A percentile compares a stretch with the other conserved stretches of the same genome.
Conservation (phyloP, 805 yeast species). For the Nadsonia fulvescens region DNA sequence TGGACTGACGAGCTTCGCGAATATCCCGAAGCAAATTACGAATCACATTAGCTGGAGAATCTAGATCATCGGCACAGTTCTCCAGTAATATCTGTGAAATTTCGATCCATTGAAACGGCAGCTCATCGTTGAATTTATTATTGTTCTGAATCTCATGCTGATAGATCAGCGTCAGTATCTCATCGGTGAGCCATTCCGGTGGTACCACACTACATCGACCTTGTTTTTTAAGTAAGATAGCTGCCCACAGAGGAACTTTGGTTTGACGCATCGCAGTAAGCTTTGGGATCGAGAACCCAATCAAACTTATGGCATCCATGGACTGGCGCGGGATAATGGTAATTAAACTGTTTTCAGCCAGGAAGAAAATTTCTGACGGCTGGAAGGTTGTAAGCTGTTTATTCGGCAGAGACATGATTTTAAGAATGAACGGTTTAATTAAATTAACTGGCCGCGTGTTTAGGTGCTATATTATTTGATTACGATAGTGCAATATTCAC, state of each 20-base stretch:
- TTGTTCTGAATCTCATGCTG: conserved; percentile 47
- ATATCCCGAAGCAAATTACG: conserved; percentile 64
- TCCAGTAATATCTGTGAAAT: conserved; percentile 49
- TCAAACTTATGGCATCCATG: conserved; percentile 43
- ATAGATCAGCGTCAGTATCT: conserved; percentile 34
- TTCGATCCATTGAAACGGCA: conserved; percentile 88
- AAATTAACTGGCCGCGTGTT: too few relatives aligned
- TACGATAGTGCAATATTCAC: too few relatives aligned
- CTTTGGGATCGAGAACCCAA: conserved; percentile 33
- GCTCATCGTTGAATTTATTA: conserved; percentile 33
- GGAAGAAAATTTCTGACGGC: conserved; percentile 64
- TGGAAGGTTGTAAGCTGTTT: conserved; percentile 36
- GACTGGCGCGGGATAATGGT: conserved; percentile 65
- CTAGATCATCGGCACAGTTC: conserved; percentile 61
- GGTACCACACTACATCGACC: conserved; percentile 70
- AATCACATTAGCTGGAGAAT: conserved; percentile 52
- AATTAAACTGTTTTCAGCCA: conserved; percentile 65
- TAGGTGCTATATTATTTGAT: too few relatives aligned
- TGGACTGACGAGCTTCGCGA: conserved; percentile 64
- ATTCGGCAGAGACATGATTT: conserved; percentile 58
- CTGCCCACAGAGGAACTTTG: conserved; percentile 75
- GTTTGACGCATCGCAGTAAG: conserved; percentile 51
- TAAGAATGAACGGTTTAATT: too few relatives aligned
- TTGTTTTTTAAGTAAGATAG: conserved; percentile 65
- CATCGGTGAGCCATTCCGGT: conserved; percentile 64